Evolutionary conservation across 75 land plant species (phyloP).

Genomic region (Adiantum capillusveneris): DNA sequence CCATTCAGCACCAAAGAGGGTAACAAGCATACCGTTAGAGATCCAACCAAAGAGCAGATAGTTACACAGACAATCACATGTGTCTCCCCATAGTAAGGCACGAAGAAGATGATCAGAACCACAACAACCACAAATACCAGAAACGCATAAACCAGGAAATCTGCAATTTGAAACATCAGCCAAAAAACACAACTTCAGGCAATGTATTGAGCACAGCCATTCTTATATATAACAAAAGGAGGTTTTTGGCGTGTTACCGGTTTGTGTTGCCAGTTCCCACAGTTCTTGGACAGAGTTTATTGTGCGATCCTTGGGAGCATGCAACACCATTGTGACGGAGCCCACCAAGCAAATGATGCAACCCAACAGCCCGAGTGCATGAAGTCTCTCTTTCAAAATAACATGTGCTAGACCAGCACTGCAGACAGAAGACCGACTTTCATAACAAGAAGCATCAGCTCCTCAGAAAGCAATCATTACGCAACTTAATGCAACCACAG

Average conservation of each 20-base stretch:
- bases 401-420: slow-evolving; percentile 44
- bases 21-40: slow-evolving; percentile 1
- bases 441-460: too few relatives aligned
- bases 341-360: slow-evolving; percentile 32
- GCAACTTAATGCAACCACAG: not conserved
- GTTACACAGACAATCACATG: slow-evolving; percentile 24
- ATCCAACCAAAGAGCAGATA: slow-evolving; percentile 4
- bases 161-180: slow-evolving; percentile 15
- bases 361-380: slow-evolving; percentile 35
- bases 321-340: slow-evolving; percentile 29
- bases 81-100: slow-evolving; percentile 19
- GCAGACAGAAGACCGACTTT: too few relatives aligned
- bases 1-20: too few relatives aligned
- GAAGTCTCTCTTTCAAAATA: slow-evolving; percentile 31
- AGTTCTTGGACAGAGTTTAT: slow-evolving; percentile 28
- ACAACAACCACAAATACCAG: slow-evolving; percentile 11
- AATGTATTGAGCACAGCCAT: slow-evolving; percentile 1
- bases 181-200: too few relatives aligned
- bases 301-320: slow-evolving; percentile 25
- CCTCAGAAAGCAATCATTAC: too few relatives aligned
- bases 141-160: slow-evolving; percentile 17
- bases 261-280: slow-evolving; percentile 32
- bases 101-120: slow-evolving; percentile 20
- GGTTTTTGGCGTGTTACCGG: too few relatives aligned
- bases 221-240: not conserved